phyloP scores from a whole-genome alignment of 768 basidiomycete species.

The Fibroporia radiculosa region DNA sequence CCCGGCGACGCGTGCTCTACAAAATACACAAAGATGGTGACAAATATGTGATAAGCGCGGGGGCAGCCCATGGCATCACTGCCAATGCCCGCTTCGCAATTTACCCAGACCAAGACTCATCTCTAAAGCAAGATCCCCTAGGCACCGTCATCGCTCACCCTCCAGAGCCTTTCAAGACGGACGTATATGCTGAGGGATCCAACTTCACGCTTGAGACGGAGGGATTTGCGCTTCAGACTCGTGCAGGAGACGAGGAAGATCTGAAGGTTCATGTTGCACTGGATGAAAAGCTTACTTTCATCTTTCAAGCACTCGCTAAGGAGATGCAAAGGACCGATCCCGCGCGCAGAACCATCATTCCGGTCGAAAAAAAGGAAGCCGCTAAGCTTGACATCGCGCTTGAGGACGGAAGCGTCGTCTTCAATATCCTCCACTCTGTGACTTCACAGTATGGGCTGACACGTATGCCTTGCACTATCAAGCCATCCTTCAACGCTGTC shows the following conservation, averaged over 20 bases:
- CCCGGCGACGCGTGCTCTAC: slow-evolving; percentile 7
- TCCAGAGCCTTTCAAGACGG: slow-evolving; percentile 5
- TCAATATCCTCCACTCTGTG: not conserved
- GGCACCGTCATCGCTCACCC: not conserved
- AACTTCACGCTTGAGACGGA: slow-evolving; percentile 1
- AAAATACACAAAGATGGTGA: not conserved
- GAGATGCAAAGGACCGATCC: not conserved
- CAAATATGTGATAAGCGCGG: slow-evolving; percentile 18
- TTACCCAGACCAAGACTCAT: slow-evolving; percentile 6
- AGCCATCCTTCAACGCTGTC: not conserved
- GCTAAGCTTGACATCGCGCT: not conserved
- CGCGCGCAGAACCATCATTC: not conserved
- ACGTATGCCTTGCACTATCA: not conserved
- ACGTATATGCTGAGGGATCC: slow-evolving; percentile 1
- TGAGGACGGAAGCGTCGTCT: not conserved
- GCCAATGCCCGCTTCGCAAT: slow-evolving; percentile 15
- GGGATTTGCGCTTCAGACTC: not conserved
- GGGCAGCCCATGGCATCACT: slow-evolving; percentile 20
- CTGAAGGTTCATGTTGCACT: not conserved
- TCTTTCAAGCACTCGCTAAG: not conserved
- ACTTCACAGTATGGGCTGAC: not conserved
- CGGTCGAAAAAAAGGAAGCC: not conserved
- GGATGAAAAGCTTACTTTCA: not conserved
- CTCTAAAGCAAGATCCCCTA: not conserved
- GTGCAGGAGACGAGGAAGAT: not conserved